Percentiles rank a stretch among this genome's conserved stretches.
Conservation (phyloP, 2,329 filamentous ascomycete species). For the Arthrocladium fulminans region DNA sequence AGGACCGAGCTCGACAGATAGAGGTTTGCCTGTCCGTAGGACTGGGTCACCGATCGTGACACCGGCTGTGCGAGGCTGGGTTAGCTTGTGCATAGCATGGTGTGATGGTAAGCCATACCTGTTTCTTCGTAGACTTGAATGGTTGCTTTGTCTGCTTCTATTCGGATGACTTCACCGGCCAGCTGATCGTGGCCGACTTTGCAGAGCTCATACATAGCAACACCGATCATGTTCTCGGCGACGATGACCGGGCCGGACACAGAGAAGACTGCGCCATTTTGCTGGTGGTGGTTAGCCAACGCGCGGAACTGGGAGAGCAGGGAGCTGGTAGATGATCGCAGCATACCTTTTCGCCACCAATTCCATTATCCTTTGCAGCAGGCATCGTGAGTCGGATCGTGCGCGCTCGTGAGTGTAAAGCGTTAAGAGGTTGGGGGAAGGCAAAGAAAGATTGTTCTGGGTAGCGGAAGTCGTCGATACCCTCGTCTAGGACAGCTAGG, state of each 20-base stretch:
- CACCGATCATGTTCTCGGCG: constrained; percentile 96
- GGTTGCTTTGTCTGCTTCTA: constrained; percentile 88
- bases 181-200: constrained; percentile 86
- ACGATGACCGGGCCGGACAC: constrained; percentile 83
- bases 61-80: constrained; percentile 54
- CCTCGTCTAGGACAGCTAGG: constrained; percentile 26
- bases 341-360: constrained; percentile 28
- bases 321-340: neutral
- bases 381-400: constrained; percentile 33
- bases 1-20: constrained; percentile 94
- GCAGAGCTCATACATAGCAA: constrained; percentile 99
- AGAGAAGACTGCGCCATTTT: constrained; percentile 61
- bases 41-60: constrained; percentile 95
- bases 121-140: constrained; percentile 99
- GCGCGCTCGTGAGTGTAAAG: constrained; percentile 22
- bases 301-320: neutral
- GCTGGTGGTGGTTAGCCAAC: constrained; percentile 34
- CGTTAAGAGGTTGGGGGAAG: constrained; percentile 22
- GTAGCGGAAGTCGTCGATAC: constrained; percentile 36
- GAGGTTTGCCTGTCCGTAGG: constrained; percentile 78
- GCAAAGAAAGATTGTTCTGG: constrained; percentile 26
- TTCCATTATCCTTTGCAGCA: constrained; percentile 35
- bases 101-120: constrained; percentile 42
- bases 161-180: constrained; percentile 95
- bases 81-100: constrained; percentile 10